Percentiles rank a stretch among this genome's conserved stretches.
Evolutionary conservation across 1,139 yeast species (phyloP).

Genomic region (Scheffersomyces quercinus): DNA sequence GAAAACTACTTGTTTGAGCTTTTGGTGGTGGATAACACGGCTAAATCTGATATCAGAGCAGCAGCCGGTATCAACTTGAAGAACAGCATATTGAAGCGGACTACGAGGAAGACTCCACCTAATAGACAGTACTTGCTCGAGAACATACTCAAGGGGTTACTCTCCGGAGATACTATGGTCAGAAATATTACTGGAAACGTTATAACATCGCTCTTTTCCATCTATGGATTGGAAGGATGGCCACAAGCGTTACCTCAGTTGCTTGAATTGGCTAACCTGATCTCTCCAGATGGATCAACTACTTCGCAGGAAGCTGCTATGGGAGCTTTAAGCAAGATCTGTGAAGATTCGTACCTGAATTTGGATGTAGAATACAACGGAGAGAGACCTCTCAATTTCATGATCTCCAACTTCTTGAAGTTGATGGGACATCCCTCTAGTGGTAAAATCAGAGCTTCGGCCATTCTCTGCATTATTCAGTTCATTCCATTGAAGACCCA

Average conservation of each 20-base stretch:
- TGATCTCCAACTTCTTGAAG: slow-evolving; percentile 65
- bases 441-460: slow-evolving; percentile 58
- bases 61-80: slow-evolving; percentile 87
- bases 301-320: slow-evolving; percentile 65
- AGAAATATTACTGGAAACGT: slow-evolving; percentile 91
- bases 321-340: slow-evolving; percentile 79
- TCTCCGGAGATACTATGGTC: slow-evolving; percentile 59
- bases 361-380: slow-evolving; percentile 67
- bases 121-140: slow-evolving; percentile 57
- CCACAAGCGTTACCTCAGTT: slow-evolving; percentile 71
- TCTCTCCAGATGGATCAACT: slow-evolving; percentile 32
- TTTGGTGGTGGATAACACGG: slow-evolving; percentile 52
- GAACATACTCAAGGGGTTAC: slow-evolving; percentile 69
- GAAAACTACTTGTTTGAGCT: slow-evolving; percentile 76
- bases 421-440: slow-evolving; percentile 40
- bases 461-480: slow-evolving; percentile 75
- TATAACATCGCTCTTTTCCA: slow-evolving; percentile 74
- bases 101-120: slow-evolving; percentile 15
- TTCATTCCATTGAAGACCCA: slow-evolving; percentile 71
- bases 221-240: slow-evolving; percentile 74
- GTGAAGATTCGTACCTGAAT: slow-evolving; percentile 72
- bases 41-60: slow-evolving; percentile 67
- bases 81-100: slow-evolving; percentile 56
- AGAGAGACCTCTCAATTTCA: slow-evolving; percentile 63
- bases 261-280: slow-evolving; percentile 50